Base-by-base conservation (phyloP, 148 eudicot genomes). In the Cornus florida region DNA sequence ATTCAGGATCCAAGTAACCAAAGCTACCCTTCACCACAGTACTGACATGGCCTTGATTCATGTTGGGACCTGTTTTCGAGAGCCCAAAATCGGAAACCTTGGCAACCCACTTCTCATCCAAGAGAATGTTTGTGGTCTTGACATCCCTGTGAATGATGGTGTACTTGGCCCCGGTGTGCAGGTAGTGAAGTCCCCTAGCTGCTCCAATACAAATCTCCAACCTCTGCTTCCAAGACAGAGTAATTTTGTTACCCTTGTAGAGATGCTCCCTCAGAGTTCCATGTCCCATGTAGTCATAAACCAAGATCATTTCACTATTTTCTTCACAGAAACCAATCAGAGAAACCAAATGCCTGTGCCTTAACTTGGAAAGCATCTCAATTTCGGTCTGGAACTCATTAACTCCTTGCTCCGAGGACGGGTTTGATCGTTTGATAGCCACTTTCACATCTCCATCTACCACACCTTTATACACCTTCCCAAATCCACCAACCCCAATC, bases 401-500 rank as follows among this genome's bases (percentile, higher is more conserved):
- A 12, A 84, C 88, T 14, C 90, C 90, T 75, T 88, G 88, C 48
- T 86, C 88, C 4, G 90, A 88, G 68, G 88, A 83, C 12, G 90
- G 88, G 69, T 84, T 88, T 32, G 88, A 86, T 86, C 90, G 72
- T 62, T 88, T 88, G 32, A 88, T 84, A 38, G 90, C 90, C 70
- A 88, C 90, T 57, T 82, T 77, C 6, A 79, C 75, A 32, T 86
- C 75, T 4, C 80, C 82, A 60, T 88, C 87, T 13, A 86, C 64
- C 2, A 86, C 70, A 1, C 91, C 91, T 69, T 77, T 86, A 74
- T 88, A 88, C 24, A 89, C 91, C 71, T 89, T 89, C 48, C 89
- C 91, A 24, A 89, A 89, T 0, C 91, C 91, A 19, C 91, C 91
- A 23, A 89, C 87, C 0, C 91, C 91, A 33, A 89, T 89, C 23